Base-by-base conservation (phyloP, 176 grass and related monocot species). In the Triticum dicoccoides region DNA sequence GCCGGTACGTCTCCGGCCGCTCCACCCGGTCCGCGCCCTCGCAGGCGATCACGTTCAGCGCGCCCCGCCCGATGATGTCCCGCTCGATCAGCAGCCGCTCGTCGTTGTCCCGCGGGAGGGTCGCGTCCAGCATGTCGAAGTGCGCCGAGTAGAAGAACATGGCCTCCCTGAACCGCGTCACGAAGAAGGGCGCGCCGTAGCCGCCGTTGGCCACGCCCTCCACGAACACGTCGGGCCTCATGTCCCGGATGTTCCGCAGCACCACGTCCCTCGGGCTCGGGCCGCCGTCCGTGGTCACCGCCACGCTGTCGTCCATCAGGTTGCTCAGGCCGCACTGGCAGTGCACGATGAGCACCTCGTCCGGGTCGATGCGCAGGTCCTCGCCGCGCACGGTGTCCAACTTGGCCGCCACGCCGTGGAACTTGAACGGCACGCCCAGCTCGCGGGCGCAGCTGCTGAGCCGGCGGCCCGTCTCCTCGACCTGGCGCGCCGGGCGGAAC, bases 1-100 rank as follows among this genome's bases (percentile, higher is more conserved):
- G 86, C 83, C 54, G 66, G 15, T 92, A 92, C 0, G 86, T 89
- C 67, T 92, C 86, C 0, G 91, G 91, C 1, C 91, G 85, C 4
- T 89, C 51, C 12, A 92, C 91, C 18, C 87, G 41, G 56, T 89
- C 87, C 0, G 80, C 42, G 2, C 91, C 84, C 51, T 92, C 91
- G 6, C 91, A 92, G 24, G 91, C 87, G 21, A 92, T 56, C 8
- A 73, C 51, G 8, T 91, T 91, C 10, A 85, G 61, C 9, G 82
- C 90, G 3, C 4, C 1, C 0, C 27, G 80, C 1, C 91, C 89
- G 0, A 89, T 5, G 3, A 91, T 3, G 6, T 81, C 82, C 37
- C 70, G 86, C 86, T 91, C 89, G 12, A 91, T 56, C 23, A 78
- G 5, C 84, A 76, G 65, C 15, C 91, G 32, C 11, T 30, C 80